Evolutionary conservation across 768 basidiomycete genomes (phyloP).

Genomic region (Termitomyces sp.): DNA sequence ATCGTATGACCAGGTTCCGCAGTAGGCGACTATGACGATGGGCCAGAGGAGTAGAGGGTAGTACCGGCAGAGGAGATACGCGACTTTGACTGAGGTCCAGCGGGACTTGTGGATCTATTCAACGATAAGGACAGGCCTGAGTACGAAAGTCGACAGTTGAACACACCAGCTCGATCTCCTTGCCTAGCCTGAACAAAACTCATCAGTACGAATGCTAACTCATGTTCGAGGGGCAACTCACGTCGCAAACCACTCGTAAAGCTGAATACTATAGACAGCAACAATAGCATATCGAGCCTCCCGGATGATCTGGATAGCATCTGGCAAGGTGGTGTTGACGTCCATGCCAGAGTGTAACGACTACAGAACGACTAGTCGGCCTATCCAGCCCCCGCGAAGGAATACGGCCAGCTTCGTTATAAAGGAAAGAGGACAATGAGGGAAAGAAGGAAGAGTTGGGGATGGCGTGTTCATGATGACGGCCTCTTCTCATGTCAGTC

Average conservation of each 20-base stretch:
- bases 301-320: constrained; percentile 18
- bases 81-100: constrained; percentile 38
- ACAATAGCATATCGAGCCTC: constrained; percentile 32
- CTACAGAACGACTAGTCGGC: constrained; percentile 8
- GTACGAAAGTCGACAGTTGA: background rate
- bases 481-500: constrained; percentile 18
- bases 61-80: constrained; percentile 43
- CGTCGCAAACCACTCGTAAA: constrained; percentile 39
- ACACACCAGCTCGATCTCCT: constrained; percentile 36
- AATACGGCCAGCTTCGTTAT: constrained; percentile 12
- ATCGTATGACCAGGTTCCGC: constrained; percentile 30
- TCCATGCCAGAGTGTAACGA: constrained; percentile 11
- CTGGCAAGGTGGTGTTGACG: constrained; percentile 4
- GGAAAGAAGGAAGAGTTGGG: background rate
- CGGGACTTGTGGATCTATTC: constrained; percentile 32
- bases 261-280: constrained; percentile 29
- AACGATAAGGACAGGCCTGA: background rate
- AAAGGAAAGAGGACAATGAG: background rate
- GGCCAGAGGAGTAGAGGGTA: constrained; percentile 39
- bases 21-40: constrained; percentile 35
- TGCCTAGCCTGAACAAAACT: constrained; percentile 22
- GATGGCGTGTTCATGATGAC: constrained; percentile 8
- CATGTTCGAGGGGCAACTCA: constrained; percentile 21
- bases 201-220: background rate
- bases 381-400: constrained; percentile 7